These are phyloP conservation scores for Cladosporium sp. DNA, from an alignment of 2,329 filamentous ascomycete species.

Conservation along the genomic window DNA sequence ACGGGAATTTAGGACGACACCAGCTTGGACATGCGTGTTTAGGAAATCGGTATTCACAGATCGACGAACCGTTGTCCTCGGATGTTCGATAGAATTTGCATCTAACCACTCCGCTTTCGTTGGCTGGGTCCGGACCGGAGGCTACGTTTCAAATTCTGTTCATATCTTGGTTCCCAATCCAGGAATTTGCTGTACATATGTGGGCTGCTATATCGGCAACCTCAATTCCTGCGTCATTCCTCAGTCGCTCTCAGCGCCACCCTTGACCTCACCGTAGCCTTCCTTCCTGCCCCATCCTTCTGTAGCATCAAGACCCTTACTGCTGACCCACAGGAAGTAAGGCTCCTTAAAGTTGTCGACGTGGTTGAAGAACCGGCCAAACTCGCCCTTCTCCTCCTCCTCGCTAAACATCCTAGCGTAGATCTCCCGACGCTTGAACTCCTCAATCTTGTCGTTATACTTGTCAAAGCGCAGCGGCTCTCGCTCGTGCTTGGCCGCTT, in stretches of 20 bases:
- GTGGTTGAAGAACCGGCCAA: constrained; percentile 43
- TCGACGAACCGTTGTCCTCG: too few species aligned
- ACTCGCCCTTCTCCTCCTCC: constrained; percentile 77
- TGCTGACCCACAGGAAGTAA: constrained; percentile 45
- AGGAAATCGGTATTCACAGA: too few species aligned
- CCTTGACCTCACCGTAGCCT: constrained; percentile 8
- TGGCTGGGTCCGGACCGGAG: too few species aligned
- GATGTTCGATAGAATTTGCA: too few species aligned
- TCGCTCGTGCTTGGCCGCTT: constrained; percentile 56
- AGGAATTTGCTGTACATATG: too few species aligned
- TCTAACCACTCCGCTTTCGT: too few species aligned
- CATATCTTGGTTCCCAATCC: too few species aligned
- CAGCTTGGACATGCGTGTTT: background rate
- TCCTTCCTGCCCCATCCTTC: constrained; percentile 24
- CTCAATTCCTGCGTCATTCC: background rate
- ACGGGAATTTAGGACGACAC: background rate
- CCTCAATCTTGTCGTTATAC: constrained; percentile 70
- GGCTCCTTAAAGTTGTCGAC: constrained; percentile 46
- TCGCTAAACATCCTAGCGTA: constrained; percentile 87
- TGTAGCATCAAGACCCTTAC: constrained; percentile 42
- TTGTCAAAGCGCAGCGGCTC: constrained; percentile 71
- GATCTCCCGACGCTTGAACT: constrained; percentile 88
- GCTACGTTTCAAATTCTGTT: too few species aligned
- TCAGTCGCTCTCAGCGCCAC: constrained; percentile 1
- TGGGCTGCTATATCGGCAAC: background rate